Evolutionary conservation across 2,329 filamentous ascomycete genomes (phyloP).

Genomic region (Ophiosphaerella korrae): DNA sequence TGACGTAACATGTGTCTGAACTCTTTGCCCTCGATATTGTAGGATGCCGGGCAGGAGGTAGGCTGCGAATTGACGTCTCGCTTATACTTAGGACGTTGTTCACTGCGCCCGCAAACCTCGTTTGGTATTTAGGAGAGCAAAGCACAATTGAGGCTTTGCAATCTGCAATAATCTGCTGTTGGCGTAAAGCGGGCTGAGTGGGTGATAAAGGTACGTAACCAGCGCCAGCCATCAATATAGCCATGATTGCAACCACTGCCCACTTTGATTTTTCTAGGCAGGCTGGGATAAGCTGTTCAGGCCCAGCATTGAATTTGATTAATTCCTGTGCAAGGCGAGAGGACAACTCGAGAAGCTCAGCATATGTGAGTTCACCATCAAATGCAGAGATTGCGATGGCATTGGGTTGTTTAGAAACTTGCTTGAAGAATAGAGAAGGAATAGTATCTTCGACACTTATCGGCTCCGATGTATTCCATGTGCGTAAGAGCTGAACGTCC

Average conservation of each 20-base stretch:
- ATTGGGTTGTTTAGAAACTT: constrained; percentile 21
- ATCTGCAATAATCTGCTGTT: constrained; percentile 35
- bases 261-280: constrained; percentile 46
- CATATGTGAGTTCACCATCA: constrained; percentile 39
- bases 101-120: constrained; percentile 22
- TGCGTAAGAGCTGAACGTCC: constrained; percentile 28
- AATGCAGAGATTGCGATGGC: constrained; percentile 32
- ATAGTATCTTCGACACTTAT: constrained; percentile 30
- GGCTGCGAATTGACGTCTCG: constrained; percentile 18
- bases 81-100: constrained; percentile 23
- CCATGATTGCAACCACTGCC: constrained; percentile 46
- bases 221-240: constrained; percentile 42
- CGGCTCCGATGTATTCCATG: constrained; percentile 32
- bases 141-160: constrained; percentile 34
- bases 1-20: constrained; percentile 32
- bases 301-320: constrained; percentile 36
- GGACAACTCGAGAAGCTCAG: constrained; percentile 27
- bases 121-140: constrained; percentile 31
- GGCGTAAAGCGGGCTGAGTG: constrained; percentile 32
- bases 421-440: constrained; percentile 29
- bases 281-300: constrained; percentile 40
- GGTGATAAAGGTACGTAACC: constrained; percentile 39
- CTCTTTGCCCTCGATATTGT: constrained; percentile 21
- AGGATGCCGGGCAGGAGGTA: constrained; percentile 12
- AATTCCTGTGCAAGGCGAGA: constrained; percentile 36